Base-by-base conservation (phyloP, 2,329 filamentous ascomycete species). In the Fusarium coicis region DNA sequence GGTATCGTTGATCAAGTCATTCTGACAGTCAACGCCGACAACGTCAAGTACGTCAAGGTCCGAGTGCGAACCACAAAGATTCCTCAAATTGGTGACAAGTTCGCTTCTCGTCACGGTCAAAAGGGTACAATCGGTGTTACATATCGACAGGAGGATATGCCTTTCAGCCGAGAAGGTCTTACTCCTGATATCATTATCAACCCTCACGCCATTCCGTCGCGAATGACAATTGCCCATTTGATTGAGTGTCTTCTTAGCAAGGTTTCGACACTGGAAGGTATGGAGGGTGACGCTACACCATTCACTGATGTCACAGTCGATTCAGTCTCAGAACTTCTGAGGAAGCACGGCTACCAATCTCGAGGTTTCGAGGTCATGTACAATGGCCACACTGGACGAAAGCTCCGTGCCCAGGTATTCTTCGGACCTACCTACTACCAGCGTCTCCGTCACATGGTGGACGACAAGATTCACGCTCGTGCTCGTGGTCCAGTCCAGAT, bases 161-260 rank as follows among this genome's bases (percentile, higher is more conserved):
- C 97, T 0, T 99, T 99, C 83, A 96, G 94, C 7, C 87, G 91
- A 42, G 94, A 98, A 81, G 96, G 97, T 78, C 89, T 99, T 59
- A 93, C 93, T 1, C 96, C 97, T 0, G 97, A 99, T 83, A 88
- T 99, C 72, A 98, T 99, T 83, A 98, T 99, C 87, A 99, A 99
- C 83, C 96, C 96, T 2, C 96, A 99, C 88, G 97, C 96, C 80
- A 99, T 99, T 89, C 96, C 96, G 0, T 99, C 96, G 62, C 96
- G 96, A 90, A 99, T 99, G 96, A 99, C 97, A 6, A 99, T 99
- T 91, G 96, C 96, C 78, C 96, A 99, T 88, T 95, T 99, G 90
- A 97, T 99, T 81, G 96, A 99, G 87, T 99, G 96, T 88, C 89
- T 98, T 76, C 89, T 99, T 63, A 97, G 94, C 82, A 99, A 99